Conservation (phyloP, 1,284 basidiomycete genomes). For the Cutaneotrichosporon dermatis region DNA sequence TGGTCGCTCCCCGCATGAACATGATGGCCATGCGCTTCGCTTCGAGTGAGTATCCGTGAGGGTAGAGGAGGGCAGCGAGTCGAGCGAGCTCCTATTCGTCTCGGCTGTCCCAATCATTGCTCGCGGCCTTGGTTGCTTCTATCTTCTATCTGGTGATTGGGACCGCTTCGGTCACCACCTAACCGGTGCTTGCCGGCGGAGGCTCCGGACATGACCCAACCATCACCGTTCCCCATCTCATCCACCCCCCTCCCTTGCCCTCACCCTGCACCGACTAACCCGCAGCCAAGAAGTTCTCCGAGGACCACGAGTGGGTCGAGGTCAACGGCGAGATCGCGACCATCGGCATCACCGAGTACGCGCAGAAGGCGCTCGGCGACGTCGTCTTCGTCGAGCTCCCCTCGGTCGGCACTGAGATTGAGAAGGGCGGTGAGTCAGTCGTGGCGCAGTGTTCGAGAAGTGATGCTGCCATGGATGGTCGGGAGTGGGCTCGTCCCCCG, state of each 20-base stretch:
- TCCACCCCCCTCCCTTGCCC: too few species aligned
- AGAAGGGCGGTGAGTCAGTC: constrained; percentile 64
- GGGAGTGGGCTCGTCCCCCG: too few species aligned
- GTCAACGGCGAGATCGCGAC: constrained; percentile 82
- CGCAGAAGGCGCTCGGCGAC: constrained; percentile 88
- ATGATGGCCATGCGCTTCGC: constrained; percentile 27
- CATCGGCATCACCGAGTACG: constrained; percentile 88
- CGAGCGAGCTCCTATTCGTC: too few species aligned
- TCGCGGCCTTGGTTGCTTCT: too few species aligned
- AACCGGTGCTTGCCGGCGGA: too few species aligned
- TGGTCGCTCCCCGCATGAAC: constrained; percentile 8
- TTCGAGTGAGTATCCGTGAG: constrained; percentile 19
- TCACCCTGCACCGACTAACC: constrained; percentile 53
- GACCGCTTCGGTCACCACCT: too few species aligned
- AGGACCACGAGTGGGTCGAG: constrained; percentile 83
- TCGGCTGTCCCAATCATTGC: too few species aligned
- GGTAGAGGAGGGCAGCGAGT: neutral
- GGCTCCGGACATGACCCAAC: neutral
- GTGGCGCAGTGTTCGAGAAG: neutral
- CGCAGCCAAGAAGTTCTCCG: constrained; percentile 59
- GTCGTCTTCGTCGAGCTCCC: constrained; percentile 97
- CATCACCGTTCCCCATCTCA: neutral
- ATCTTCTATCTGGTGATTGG: too few species aligned
- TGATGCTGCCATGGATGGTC: neutral
- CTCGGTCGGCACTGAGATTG: constrained; percentile 61